phyloP scores from a whole-genome alignment of 148 eudicot genomes.

The Fallopia convolvulus region DNA sequence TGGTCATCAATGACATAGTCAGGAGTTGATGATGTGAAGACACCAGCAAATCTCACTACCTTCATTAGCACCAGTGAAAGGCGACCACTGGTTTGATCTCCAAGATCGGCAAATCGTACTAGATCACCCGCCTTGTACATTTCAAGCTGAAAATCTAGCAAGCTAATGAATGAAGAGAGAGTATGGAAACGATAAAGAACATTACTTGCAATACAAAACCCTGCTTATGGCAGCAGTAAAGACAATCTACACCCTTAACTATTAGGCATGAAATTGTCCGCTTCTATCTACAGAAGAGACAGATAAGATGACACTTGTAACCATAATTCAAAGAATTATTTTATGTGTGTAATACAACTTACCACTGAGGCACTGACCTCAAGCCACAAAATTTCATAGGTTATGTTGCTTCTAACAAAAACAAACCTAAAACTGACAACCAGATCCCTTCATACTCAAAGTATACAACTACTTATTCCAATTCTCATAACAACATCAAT shows the following conservation, averaged over 20 bases:
- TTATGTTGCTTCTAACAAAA: not conserved
- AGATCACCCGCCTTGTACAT: constrained; percentile 74
- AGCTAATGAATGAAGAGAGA: not conserved
- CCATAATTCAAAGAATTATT: not conserved
- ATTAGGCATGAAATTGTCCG: not conserved
- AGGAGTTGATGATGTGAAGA: constrained; percentile 24
- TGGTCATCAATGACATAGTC: constrained; percentile 31
- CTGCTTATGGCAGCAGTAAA: not conserved
- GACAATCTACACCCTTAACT: not conserved
- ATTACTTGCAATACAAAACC: not conserved
- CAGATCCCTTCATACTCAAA: not conserved
- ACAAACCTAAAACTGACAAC: not conserved
- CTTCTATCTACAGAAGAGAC: not conserved
- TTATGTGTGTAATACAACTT: not conserved
- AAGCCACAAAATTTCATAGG: not conserved
- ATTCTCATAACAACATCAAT: not conserved
- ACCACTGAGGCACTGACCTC: not conserved
- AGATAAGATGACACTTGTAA: not conserved
- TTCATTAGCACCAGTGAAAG: constrained; percentile 38
- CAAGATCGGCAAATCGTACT: constrained; percentile 30
- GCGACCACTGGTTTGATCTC: constrained; percentile 38
- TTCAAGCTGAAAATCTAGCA: constrained; percentile 38
- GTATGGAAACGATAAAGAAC: not conserved
- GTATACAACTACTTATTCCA: not conserved
- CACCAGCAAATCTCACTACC: constrained; percentile 28